Percentiles rank a stretch among this genome's conserved stretches.
Evolutionary conservation across 495 filamentous ascomycete genomes (phyloP).

Genomic region (Penicillium flavigenum): DNA sequence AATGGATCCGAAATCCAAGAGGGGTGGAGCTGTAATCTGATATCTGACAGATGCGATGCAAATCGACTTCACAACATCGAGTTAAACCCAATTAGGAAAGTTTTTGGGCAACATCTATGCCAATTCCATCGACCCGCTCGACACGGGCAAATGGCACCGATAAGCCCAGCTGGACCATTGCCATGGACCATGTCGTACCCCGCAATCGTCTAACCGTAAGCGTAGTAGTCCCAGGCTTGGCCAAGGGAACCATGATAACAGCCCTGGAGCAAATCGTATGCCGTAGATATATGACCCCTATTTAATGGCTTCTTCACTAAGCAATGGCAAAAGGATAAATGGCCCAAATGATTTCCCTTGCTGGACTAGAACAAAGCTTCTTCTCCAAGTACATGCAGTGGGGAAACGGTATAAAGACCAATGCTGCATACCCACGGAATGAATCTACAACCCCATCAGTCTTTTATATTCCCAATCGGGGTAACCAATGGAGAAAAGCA

Average conservation of each 20-base stretch:
- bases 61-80: not conserved
- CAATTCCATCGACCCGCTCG: not conserved
- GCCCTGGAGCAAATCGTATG: not conserved
- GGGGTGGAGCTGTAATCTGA: too few species aligned
- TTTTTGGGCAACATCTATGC: constrained; percentile 8
- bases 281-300: not conserved
- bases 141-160: not conserved
- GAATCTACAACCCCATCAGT: not conserved
- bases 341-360: constrained; percentile 13
- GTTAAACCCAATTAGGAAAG: constrained; percentile 11
- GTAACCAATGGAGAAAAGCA: constrained; percentile 9
- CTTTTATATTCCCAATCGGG: constrained; percentile 6
- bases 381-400: not conserved
- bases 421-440: constrained; percentile 2
- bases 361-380: constrained; percentile 13
- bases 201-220: not conserved
- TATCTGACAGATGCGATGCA: too few species aligned
- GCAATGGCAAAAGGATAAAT: not conserved
- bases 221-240: not conserved
- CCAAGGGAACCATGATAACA: not conserved
- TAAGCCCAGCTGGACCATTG: not conserved
- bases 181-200: not conserved
- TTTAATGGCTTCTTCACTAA: not conserved
- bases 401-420: constrained; percentile 10
- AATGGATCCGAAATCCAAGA: not conserved